Evolutionary conservation across 805 yeast genomes (phyloP), one percentile per base, ranked within the genome.

Genomic region (Candida schatavii): DNA sequence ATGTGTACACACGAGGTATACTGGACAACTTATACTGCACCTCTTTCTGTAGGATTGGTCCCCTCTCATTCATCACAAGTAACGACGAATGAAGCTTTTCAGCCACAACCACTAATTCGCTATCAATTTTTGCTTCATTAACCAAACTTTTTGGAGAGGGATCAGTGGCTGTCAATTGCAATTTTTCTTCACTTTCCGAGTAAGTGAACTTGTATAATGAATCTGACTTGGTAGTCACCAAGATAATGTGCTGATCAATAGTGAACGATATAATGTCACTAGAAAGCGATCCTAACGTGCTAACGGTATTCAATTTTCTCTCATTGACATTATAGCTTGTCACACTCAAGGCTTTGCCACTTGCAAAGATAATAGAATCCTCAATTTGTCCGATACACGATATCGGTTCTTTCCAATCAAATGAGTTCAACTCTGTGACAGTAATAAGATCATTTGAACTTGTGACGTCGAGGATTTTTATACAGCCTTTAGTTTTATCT

Each of bases 31-130:
- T 57, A 42, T 51, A 51, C 1, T 42, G 43, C 19, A 50, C 39
- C n/a, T 47, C 37, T 3, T 45, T 43, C 3, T 32, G 38, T 3
- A 47, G 20, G 13, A 42, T 17, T 15, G 32, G 15, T 22, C 45
- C 39, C 7, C 41, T 31, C 5, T 46, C 38, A 33, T 55, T 56
- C 44, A 66, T 46, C 0, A 68, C 44, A 5, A 61, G 39, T 14
- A 70, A 34, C 5, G 66, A 49, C 0, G 71, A 65, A 41, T 62
- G 65, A 3, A 62, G 51, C 42, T 66, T 68, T 42, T 68, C 72
- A 3, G 67, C 64, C 0, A 62, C 61, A 7, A 64, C 48, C 2
- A 62, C 46, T n/a, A 52, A 51, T 1, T 45, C 30, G 3, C 49
- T 51, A 31, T 7, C 19, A 20, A 61, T 33, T 13, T 46, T 45